Base-by-base conservation (phyloP, 2,329 filamentous ascomycete genomes). In the Penicillium expansum region DNA sequence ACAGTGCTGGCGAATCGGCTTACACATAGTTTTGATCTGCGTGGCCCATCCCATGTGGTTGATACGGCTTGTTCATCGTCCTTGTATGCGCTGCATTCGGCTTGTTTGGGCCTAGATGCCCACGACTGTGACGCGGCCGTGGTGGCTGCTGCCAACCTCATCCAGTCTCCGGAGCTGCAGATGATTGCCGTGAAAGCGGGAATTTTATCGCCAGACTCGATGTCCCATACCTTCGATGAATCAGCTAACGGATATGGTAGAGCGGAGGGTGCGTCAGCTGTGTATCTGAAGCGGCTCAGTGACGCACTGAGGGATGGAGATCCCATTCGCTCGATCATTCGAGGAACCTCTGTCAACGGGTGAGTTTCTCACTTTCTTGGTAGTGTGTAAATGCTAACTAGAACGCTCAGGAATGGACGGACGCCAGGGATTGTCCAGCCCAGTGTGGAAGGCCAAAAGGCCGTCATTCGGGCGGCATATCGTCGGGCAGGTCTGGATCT, bases 251-350 rank as follows among this genome's bases (percentile, higher is more conserved):
- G 65, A 4, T 67, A 67, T 45, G 64, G 56, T 29, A 55, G 65
- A 35, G 63, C 55, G 14, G 65, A 67, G 11, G 65, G 60, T 5
- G 49, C 58, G n/a, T 62, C 27, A 6, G 48, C 48, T 5, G 16
- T 69, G 5, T 48, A 65, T 13, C 24, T 69, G 7, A 69, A 69
- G 49, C 38, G 59, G 1, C 44, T 68, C 5, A 35, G 27, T 1
- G 55, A 61, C 29, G 66, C 66, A 3, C 8, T 62, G 11, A 18
- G 41, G 4, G 61, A 65, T 38, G 61, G 60, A 16, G 63, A 67
- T 48, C 54, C 53, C 3, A 62, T 68, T 18, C 55, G 63, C 1
- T 58, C 58, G 3, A 30, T 65, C 3, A 61, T 67, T 27, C 50
- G 54, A 13, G 49, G 48, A 1, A 71, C 68, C 14, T 41, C 29